Evolutionary conservation across 345 rosid genomes (phyloP).

Genomic region (Rhizophora apiculata): DNA sequence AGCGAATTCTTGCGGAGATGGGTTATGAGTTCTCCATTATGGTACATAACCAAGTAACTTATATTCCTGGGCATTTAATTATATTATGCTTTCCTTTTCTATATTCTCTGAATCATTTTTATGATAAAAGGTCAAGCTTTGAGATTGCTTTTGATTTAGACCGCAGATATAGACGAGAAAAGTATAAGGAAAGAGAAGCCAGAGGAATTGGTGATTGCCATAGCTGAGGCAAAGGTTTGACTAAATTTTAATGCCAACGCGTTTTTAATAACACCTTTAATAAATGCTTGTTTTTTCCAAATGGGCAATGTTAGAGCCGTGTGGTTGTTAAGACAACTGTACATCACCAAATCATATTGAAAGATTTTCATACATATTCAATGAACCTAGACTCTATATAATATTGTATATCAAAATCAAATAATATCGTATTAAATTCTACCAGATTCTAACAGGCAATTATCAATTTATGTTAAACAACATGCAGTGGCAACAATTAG

Average conservation of each 20-base stretch:
- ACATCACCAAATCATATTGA: too few species aligned
- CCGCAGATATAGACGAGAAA: constrained; percentile 33
- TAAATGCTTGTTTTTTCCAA: background rate
- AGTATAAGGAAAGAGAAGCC: constrained; percentile 30
- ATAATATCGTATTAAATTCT: too few species aligned
- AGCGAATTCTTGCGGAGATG: constrained; percentile 27
- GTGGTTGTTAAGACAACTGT: too few species aligned
- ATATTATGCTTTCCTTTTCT: background rate
- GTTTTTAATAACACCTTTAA: background rate
- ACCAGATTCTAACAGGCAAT: too few species aligned
- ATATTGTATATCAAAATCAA: too few species aligned
- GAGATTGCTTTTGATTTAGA: constrained; percentile 10
- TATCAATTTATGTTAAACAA: background rate
- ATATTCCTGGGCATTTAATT: background rate
- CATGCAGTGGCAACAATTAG: background rate
- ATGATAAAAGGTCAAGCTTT: background rate
- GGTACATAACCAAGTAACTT: constrained; percentile 13
- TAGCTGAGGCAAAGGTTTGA: constrained; percentile 33
- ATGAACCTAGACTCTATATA: too few species aligned
- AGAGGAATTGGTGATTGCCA: constrained; percentile 33
- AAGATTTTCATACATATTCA: too few species aligned
- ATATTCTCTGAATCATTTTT: background rate
- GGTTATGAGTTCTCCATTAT: constrained; percentile 26
- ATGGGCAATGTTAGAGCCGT: too few species aligned
- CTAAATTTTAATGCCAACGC: background rate